Base-by-base conservation (phyloP, 768 basidiomycete species). In the Suillus plorans region DNA sequence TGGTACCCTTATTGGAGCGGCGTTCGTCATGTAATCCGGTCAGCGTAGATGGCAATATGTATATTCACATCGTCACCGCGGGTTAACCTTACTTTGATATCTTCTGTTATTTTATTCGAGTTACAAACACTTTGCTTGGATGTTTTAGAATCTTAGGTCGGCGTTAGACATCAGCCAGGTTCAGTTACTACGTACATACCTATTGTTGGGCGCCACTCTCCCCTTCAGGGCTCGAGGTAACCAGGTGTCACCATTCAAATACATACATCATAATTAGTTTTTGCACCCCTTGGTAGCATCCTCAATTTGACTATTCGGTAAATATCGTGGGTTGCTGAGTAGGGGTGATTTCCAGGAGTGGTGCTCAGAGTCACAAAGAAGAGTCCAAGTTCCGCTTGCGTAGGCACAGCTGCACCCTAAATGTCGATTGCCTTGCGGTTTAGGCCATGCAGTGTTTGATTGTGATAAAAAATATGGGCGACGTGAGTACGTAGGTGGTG, bases 1-100 rank as follows among this genome's bases (percentile, higher is more conserved):
- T 18, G 76, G 72, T 28, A 66, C 64, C 5, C 62, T 76, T 57
- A 50, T 71, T 3, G 74, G 74, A 25, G 72, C 74, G 5, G 71
- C 66, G 5, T 39, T 76, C 3, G 61, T 72, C 14, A 22, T 77
- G 61, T 76, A 61, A 67, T 16, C 25, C 20, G 7, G 14, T 37
- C 16, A 10, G 31, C 31, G 31, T 31, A 6, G 36, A 10, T 9
- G 36, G 36, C 10, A 37, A 37, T 37, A 37, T 37, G 3, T 10
- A 37, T 37, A 37, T 37, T 37, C 36, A 10, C 36, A 37, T 22
- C n/a, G 49, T 14, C 13, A 42, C 8, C 7, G 7, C 14, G 14
- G 63, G 36, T 5, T 22, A 18, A 61, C 18, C 14, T 14, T 7
- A 5, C 5, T 16, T 2, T 16, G n/a, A 25, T 36, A 22, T 36